phyloP scores from a whole-genome alignment of 768 basidiomycete genomes.

The Leccinum olivaceopallidum region DNA sequence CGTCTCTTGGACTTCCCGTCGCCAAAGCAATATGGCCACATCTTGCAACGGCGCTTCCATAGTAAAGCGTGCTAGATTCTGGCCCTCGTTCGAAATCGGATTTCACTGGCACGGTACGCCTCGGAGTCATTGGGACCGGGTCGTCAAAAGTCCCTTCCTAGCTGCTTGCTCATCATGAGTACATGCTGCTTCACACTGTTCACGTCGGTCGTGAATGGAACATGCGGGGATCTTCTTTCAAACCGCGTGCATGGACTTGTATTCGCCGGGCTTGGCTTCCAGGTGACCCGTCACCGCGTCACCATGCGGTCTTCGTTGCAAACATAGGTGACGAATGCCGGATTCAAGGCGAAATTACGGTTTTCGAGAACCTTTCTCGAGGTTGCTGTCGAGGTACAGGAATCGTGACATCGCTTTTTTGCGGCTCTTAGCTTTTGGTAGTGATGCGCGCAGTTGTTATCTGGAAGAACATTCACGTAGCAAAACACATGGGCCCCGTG shows the following conservation, averaged over 20 bases:
- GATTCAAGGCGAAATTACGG: slow-evolving; percentile 48
- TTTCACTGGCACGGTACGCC: neutral
- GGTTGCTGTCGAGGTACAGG: slow-evolving; percentile 42
- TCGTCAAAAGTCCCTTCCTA: neutral
- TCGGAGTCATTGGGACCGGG: neutral
- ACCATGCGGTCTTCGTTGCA: slow-evolving; percentile 41
- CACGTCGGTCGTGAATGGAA: no score
- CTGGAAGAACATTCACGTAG: no score
- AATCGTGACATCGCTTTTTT: slow-evolving; percentile 39
- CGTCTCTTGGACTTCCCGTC: no score
- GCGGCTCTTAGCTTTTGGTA: neutral
- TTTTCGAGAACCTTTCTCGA: slow-evolving; percentile 49
- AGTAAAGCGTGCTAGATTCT: neutral
- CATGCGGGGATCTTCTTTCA: slow-evolving; percentile 36
- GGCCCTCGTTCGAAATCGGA: neutral
- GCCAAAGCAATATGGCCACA: no score
- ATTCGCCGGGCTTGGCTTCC: slow-evolving; percentile 49
- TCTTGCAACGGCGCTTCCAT: neutral
- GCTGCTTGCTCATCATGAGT: neutral
- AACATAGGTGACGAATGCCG: slow-evolving; percentile 45
- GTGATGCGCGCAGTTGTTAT: neutral
- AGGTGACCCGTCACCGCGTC: slow-evolving; percentile 47
- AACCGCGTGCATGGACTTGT: slow-evolving; percentile 44
- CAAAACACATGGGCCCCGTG: neutral
- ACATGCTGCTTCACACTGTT: no score